phyloP scores from a whole-genome alignment of 345 rosid genomes.

The Eucalyptus coolabah region DNA sequence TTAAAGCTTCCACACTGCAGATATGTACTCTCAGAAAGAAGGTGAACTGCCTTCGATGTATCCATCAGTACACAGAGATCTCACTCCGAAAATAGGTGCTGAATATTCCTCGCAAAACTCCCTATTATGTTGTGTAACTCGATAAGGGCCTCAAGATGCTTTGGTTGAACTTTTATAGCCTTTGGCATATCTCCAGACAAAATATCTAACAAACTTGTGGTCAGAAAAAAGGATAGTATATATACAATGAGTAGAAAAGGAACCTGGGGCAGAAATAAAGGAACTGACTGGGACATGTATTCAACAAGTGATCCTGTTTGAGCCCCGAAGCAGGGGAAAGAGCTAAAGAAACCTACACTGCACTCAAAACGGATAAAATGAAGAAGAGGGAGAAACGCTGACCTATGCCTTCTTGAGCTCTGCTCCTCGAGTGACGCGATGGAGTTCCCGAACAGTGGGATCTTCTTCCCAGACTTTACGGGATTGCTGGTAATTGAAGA shows the following conservation, averaged over 20 bases:
- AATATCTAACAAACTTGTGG: constrained; percentile 73
- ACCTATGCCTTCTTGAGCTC: constrained; percentile 68
- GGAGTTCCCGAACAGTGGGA: neutral
- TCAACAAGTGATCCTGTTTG: neutral
- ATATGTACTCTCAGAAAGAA: neutral
- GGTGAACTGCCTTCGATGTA: constrained; percentile 76
- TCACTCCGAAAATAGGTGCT: constrained; percentile 88
- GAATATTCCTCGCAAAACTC: constrained; percentile 77
- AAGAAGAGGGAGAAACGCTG: neutral
- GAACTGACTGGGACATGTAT: neutral
- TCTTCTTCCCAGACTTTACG: neutral
- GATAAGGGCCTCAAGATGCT: constrained; percentile 86
- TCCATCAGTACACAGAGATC: constrained; percentile 65
- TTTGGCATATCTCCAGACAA: constrained; percentile 87
- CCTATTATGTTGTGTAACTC: constrained; percentile 85
- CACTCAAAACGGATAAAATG: neutral
- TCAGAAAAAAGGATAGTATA: neutral
- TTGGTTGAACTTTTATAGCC: constrained; percentile 76
- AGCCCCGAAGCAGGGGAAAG: neutral
- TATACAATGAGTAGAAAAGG: neutral
- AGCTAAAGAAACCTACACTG: neutral
- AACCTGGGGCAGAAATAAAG: neutral
- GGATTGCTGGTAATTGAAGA: neutral
- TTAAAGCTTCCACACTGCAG: neutral
- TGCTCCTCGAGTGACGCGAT: constrained; percentile 95